Evolutionary conservation across 805 yeast genomes (phyloP), one percentile per base, ranked within the genome.

Genomic region (Pichia thaimueangensis): DNA sequence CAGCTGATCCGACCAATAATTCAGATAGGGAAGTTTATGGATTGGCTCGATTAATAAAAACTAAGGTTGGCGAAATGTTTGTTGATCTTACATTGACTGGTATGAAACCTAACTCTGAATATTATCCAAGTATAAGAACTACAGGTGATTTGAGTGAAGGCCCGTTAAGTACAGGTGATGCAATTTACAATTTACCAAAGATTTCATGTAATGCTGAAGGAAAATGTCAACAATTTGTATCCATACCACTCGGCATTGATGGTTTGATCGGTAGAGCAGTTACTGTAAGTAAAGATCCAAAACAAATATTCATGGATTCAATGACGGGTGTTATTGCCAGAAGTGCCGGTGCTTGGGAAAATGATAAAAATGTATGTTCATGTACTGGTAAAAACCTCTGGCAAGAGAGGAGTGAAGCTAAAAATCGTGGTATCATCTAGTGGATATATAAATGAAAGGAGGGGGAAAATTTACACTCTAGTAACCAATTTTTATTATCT

Each of bases 271-370:
- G 95, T 17, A 69, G 95, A 52, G 73, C 81, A 13, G 59, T 78
- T 25, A 70, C 75, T 6, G 70, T 78, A 42, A 71, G 78, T 6
- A 54, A 52, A 9, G 50, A 61, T 21, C 53, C 63, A 23, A 70
- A 65, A 30, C 58, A 65, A 32, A 68, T 72, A 15, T 58, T 69
- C 13, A 43, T 63, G 6, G 69, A 69, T 33, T 68, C 75, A 2
- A 63, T 85, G 9, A 81, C 80, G 38, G 97, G 98, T 24, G 95
- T 91, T 20, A 78, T 93, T 57, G 97, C 97, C 1, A 74, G 97
- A 56, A 83, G 94, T 54, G 97, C 98, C 1, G 98, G 98, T 13
- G 85, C 80, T 21, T 93, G 97, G 97, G 95, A 91, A 58, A 93
- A 93, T 63, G 86, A 83, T 52, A 91, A 91, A 64, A 80, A 80